These are phyloP conservation scores for Paramarasmius palmivorus DNA, from an alignment of 1,284 basidiomycete species.

Conservation along the genomic window DNA sequence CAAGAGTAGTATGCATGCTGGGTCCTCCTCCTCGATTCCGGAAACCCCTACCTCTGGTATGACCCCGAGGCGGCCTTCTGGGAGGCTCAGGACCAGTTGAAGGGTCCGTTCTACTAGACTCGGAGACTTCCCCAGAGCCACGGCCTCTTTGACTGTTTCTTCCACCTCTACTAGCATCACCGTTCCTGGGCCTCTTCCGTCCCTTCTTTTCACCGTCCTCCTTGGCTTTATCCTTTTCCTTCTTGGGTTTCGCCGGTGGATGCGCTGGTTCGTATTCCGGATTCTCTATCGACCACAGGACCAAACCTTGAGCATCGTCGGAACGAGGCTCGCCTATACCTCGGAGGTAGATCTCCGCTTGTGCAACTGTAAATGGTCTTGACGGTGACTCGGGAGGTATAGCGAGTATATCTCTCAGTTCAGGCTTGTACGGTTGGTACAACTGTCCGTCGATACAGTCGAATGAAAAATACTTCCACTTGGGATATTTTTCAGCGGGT, in stretches of 20 bases:
- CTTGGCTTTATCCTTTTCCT: constrained; percentile 6
- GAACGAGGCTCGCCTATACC: background rate
- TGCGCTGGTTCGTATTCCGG: constrained; percentile 64
- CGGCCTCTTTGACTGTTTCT: too few relatives aligned
- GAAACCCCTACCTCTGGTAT: background rate
- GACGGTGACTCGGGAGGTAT: background rate
- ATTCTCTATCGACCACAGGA: constrained; percentile 55
- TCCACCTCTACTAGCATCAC: too few relatives aligned
- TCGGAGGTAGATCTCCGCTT: constrained; percentile 15
- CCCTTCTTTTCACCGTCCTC: background rate
- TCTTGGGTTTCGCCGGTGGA: constrained; percentile 12
- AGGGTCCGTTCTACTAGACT: too few relatives aligned
- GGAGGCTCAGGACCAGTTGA: too few relatives aligned
- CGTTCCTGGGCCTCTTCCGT: background rate
- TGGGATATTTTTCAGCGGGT: constrained; percentile 33
- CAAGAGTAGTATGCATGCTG: too few relatives aligned
- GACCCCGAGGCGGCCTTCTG: too few relatives aligned
- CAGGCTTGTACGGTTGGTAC: constrained; percentile 19
- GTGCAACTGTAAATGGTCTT: background rate
- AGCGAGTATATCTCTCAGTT: constrained; percentile 9
- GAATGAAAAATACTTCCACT: constrained; percentile 56
- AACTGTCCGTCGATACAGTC: constrained; percentile 46
- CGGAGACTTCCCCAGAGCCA: too few relatives aligned
- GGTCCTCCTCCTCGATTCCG: background rate
- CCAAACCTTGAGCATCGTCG: constrained; percentile 1